Base-by-base conservation (phyloP, 148 eudicot genomes). In the Gaultheria prostrata region DNA sequence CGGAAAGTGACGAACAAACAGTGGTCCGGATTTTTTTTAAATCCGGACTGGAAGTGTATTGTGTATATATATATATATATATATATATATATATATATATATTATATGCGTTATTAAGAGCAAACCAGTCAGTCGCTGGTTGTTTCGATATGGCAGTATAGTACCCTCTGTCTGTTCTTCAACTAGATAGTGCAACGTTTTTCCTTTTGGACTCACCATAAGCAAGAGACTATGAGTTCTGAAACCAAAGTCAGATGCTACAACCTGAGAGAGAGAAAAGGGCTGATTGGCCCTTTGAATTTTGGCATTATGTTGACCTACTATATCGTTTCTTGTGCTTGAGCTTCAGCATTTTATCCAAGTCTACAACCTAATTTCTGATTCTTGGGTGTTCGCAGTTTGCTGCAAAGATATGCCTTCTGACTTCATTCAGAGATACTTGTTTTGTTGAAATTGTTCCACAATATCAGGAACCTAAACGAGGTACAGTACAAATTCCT, bases 391-490 rank as follows among this genome's bases (percentile, higher is more conserved):
- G 65, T 73, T 56, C 86, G 89, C 91, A 95, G 97, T 95, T 93
- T 91, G 97, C 89, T 28, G 98, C 95, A 26, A 95, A 95, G 89
- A 95, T 95, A 77, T 95, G 97, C 84, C 97, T 95, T 77, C 83
- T 94, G 87, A 94, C 98, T 75, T 95, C 98, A 84, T 95, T 95
- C 86, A 87, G 98, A 88, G 98, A 95, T 72, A 92, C 97, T 21
- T 92, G 97, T 82, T 95, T 93, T 50, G 91, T 95, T 63, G 97
- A 93, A 88, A 95, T 94, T 83, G 81, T 86, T 89, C 98, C 97
- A 13, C 94, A 87, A 59, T 82, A 87, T 85, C 91, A 90, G 87
- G 87, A 88, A 76, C 95, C 93, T 57, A 83, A 85, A 84, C 89
- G 94, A 92, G 98, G 98, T 95, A 89, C 51, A 72, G 14, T 15